These are phyloP conservation scores for Fusarium pilosicola DNA, from an alignment of 2,329 filamentous ascomycete species.

Conservation along the genomic window DNA sequence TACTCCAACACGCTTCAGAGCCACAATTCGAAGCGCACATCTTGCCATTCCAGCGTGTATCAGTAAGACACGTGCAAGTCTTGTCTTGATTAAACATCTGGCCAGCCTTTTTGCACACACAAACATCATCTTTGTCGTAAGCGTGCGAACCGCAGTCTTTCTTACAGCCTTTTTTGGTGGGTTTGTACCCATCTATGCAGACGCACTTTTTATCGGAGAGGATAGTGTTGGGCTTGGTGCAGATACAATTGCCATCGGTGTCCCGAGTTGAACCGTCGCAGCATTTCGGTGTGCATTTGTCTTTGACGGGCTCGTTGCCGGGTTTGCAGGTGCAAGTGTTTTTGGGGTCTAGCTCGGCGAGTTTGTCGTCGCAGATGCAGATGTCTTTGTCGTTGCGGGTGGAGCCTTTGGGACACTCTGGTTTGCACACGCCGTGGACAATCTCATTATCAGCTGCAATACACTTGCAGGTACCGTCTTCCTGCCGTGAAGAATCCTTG, in stretches of 20 bases:
- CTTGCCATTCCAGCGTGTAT: neutral
- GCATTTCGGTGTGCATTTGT: neutral
- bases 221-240: neutral
- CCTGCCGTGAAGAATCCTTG: fast-evolving
- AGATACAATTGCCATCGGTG: neutral
- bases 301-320: neutral
- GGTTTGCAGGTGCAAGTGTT: neutral
- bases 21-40: neutral
- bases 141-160: neutral
- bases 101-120: neutral
- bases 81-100: neutral
- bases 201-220: neutral
- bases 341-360: neutral
- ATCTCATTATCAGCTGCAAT: neutral
- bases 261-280: neutral
- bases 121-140: neutral
- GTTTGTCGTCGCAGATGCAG: neutral
- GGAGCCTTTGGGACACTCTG: neutral
- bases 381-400: neutral
- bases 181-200: neutral
- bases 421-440: neutral
- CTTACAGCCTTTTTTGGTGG: neutral
- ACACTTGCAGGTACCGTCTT: neutral
- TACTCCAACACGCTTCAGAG: neutral
- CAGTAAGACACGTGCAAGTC: neutral